Percentiles rank a stretch among this genome's conserved stretches.
Conservation (phyloP, 176 grass and related monocot genomes). For the Oryza officinalis region DNA sequence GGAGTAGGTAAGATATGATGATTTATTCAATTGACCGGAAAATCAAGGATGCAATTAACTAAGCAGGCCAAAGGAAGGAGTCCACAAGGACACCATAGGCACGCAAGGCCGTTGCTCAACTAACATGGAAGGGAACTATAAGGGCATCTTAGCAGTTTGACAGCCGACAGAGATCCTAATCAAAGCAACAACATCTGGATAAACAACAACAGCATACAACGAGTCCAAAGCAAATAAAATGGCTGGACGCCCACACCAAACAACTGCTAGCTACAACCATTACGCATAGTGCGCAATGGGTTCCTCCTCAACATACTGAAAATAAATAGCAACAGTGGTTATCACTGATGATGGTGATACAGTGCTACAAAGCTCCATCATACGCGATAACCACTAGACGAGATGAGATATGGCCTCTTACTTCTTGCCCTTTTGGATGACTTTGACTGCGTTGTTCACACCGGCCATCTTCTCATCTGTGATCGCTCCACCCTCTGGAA, state of each 20-base stretch:
- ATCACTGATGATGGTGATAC: background rate
- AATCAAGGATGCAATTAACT: background rate
- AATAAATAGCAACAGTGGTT: background rate
- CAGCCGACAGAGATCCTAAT: background rate
- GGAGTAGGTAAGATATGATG: too few relatives aligned
- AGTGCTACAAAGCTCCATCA: constrained; percentile 16
- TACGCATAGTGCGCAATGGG: background rate
- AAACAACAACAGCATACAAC: constrained; percentile 22
- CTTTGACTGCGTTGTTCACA: constrained; percentile 43
- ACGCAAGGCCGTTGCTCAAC: background rate
- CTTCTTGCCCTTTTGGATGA: constrained; percentile 57
- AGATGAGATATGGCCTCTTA: background rate
- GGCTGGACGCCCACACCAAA: background rate
- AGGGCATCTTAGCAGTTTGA: background rate
- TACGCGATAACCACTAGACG: background rate
- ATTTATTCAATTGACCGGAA: too few relatives aligned
- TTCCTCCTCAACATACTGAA: background rate
- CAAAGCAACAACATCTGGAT: constrained; percentile 15
- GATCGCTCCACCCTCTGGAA: constrained; percentile 58
- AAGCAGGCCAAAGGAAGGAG: too few relatives aligned
- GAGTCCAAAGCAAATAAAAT: constrained; percentile 3
- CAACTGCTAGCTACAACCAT: background rate
- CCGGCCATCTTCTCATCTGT: constrained; percentile 43
- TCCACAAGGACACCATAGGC: too few relatives aligned
- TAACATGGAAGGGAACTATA: background rate